These are phyloP conservation scores for Zygoascus ofunaensis DNA, from an alignment of 805 yeast species.

Conservation along the genomic window DNA sequence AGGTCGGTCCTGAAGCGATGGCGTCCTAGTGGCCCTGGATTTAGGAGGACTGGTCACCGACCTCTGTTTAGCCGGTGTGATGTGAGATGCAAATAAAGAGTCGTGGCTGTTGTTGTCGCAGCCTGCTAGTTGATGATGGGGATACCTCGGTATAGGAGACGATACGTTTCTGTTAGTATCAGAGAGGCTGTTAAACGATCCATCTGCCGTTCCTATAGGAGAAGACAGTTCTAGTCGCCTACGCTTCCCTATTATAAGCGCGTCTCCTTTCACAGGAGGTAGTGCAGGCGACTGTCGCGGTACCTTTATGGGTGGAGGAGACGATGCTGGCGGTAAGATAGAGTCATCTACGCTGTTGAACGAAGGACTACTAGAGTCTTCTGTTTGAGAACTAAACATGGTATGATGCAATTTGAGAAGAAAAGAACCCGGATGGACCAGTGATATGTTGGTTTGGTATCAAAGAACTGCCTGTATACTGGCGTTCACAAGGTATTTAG, in stretches of 20 bases:
- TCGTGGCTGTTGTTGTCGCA: background rate
- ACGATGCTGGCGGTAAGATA: background rate
- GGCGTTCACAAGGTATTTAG: too few species aligned
- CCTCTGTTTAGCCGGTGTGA: slow-evolving; percentile 18
- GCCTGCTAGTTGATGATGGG: background rate
- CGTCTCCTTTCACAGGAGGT: background rate
- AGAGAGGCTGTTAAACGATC: background rate
- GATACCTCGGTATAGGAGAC: background rate
- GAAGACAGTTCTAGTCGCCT: slow-evolving; percentile 2
- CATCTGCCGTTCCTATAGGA: background rate
- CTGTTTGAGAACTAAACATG: background rate
- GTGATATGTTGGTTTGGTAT: too few species aligned
- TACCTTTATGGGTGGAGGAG: slow-evolving; percentile 1
- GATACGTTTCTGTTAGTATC: background rate
- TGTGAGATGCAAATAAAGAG: background rate
- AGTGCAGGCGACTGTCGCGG: slow-evolving; percentile 2
- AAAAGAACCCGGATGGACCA: too few species aligned
- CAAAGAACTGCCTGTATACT: too few species aligned
- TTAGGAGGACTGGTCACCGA: slow-evolving; percentile 26
- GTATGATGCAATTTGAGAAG: too few species aligned
- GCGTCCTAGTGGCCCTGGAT: slow-evolving; percentile 16
- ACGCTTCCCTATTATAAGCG: background rate
- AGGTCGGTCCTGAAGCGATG: slow-evolving; percentile 22
- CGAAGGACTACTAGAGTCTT: background rate
- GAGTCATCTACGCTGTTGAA: background rate